Base-by-base conservation (phyloP, 768 basidiomycete species). In the Mycena vulgaris region DNA sequence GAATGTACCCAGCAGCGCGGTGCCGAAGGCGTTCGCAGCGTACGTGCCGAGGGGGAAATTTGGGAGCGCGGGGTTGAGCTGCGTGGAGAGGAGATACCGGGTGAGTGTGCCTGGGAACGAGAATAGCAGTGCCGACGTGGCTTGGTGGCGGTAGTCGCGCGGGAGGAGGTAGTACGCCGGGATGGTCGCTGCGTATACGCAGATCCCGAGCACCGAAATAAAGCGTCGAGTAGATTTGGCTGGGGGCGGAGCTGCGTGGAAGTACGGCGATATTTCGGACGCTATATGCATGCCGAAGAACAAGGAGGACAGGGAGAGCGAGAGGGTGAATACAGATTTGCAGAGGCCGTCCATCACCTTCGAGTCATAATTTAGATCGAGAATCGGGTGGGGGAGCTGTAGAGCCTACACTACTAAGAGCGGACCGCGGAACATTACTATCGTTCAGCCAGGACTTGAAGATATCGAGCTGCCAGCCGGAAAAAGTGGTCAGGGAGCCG, bases 401-500 rank as follows among this genome's bases (percentile, higher is more conserved):
- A 35, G 59, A 13, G 82, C 94, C 68, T 73, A 95, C 97, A 78
- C 93, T 88, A 70, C 89, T 84, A 35, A 98, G 84, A 59, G 94
- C 91, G 57, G 86, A 84, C 55, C 92, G 88, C 63, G 85, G 78
- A 53, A 85, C 87, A 13, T 83, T 79, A 39, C 83, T 83, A 3
- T 86, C 80, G 78, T 98, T 95, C 0, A 92, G 84, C 90, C 96
- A 99, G 0, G 95, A 93, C 61, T 87, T 80, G 76, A 97, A 99
- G 0, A 95, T 81, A 69, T 97, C 95, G 13, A 94, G 78, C 80
- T 98, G 95, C 98, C 98, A 99, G 40, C 92, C 89, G 19, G 97
- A 98, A 83, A 99, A 99, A 2, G 96, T 98, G 13, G 98, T 99
- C 74, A 99, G 81, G 2, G 95, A 97, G 4, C 97, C 98, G 77